phyloP scores from a whole-genome alignment of 1,284 basidiomycete species.

The Trametes pubescens region DNA sequence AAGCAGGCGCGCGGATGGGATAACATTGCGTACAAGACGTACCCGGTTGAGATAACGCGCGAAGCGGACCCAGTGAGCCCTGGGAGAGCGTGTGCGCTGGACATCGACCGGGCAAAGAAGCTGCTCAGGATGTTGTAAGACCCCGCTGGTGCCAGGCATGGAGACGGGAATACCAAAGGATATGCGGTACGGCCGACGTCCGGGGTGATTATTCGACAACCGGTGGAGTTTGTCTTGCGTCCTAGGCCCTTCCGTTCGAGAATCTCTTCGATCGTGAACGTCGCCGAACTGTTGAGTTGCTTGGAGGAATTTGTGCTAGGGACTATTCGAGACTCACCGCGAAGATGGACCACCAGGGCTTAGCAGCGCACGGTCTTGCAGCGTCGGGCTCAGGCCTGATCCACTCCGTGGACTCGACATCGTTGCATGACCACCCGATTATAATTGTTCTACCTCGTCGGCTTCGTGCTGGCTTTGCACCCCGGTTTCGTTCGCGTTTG shows the following conservation, averaged over 20 bases:
- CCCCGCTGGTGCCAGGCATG: background rate
- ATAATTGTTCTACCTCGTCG: slow-evolving; percentile 1
- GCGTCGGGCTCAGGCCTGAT: background rate
- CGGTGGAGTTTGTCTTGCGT: no score
- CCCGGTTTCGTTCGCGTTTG: background rate
- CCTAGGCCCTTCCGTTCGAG: no score
- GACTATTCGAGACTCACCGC: no score
- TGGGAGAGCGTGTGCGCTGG: background rate
- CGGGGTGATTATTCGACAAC: no score
- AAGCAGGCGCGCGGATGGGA: background rate
- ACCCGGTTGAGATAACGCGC: slow-evolving; percentile 4
- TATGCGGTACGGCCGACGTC: no score
- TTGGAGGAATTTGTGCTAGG: no score
- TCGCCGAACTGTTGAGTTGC: no score
- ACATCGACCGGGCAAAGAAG: slow-evolving; percentile 7
- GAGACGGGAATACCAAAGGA: no score
- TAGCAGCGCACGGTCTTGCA: background rate
- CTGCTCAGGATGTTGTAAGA: background rate
- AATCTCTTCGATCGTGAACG: no score
- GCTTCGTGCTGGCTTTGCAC: background rate
- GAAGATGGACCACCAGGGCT: no score
- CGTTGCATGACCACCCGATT: background rate
- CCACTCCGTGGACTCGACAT: background rate
- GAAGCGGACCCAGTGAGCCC: background rate
- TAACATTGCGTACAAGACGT: background rate